Percentiles rank a stretch among this genome's conserved stretches.
phyloP scores from a whole-genome alignment of 257 asterid genomes.

The Asclepias syriaca region DNA sequence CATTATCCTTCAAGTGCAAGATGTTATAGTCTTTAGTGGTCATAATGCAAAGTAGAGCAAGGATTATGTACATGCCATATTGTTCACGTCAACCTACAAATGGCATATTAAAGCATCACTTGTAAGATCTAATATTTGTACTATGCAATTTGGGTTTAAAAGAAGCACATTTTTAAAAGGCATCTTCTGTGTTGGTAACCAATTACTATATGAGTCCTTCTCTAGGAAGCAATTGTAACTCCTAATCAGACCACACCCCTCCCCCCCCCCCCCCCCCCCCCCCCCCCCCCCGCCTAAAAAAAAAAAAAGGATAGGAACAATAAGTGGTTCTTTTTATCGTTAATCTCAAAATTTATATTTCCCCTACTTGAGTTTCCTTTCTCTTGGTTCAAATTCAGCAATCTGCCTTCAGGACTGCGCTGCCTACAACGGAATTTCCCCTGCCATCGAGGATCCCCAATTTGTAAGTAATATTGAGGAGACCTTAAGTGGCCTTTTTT shows the following conservation, averaged over 20 bases:
- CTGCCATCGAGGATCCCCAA: constrained; percentile 53
- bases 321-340: neutral
- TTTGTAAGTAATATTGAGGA: constrained; percentile 32
- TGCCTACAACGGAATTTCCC: constrained; percentile 74
- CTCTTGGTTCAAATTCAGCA: constrained; percentile 24
- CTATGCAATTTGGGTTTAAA: neutral
- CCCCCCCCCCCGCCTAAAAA: too few relatives aligned
- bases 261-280: too few relatives aligned
- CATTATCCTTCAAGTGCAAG: neutral
- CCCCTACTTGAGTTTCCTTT: constrained; percentile 4
- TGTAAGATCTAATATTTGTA: neutral
- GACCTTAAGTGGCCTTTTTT: neutral
- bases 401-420: constrained; percentile 45
- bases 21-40: neutral
- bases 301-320: neutral
- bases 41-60: neutral
- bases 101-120: neutral
- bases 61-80: neutral
- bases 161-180: neutral
- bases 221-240: neutral
- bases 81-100: neutral
- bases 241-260: too few relatives aligned
- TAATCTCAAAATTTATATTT: constrained; percentile 7
- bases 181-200: neutral
- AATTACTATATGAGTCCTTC: neutral